Percentiles rank a stretch among this genome's conserved stretches.
phyloP scores from a whole-genome alignment of 1,284 basidiomycete genomes.

The Pascua sp. region DNA sequence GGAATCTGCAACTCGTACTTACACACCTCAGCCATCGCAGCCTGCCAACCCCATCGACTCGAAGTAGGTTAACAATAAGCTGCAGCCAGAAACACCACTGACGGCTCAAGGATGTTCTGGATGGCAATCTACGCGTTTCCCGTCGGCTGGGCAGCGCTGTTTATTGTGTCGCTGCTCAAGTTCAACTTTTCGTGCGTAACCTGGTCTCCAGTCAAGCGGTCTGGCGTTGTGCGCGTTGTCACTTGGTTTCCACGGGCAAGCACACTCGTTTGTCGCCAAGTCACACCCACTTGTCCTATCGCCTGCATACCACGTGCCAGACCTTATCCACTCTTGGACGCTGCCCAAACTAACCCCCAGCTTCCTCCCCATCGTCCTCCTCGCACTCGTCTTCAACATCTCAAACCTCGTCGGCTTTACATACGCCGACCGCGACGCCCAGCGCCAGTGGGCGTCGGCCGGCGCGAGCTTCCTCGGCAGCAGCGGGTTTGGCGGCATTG shows the following conservation, averaged over 20 bases:
- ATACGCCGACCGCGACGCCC: slow-evolving; percentile 81
- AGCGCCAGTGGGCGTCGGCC: slow-evolving; percentile 73
- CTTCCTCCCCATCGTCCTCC: slow-evolving; percentile 79
- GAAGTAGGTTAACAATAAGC: slow-evolving; percentile 46
- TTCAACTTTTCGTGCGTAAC: slow-evolving; percentile 69
- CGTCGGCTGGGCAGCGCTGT: slow-evolving; percentile 73
- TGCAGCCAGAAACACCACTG: background rate
- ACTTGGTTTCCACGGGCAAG: slow-evolving; percentile 3
- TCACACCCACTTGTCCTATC: no score
- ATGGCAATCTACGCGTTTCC: slow-evolving; percentile 88
- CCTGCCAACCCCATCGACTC: slow-evolving; percentile 87
- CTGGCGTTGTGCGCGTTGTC: no score
- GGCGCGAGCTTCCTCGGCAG: slow-evolving; percentile 57
- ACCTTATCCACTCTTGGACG: no score
- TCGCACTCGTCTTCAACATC: slow-evolving; percentile 85
- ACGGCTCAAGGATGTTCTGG: slow-evolving; percentile 39
- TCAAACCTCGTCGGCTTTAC: slow-evolving; percentile 74
- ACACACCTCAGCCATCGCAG: slow-evolving; percentile 67
- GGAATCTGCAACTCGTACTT: no score
- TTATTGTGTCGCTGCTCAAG: slow-evolving; percentile 83
- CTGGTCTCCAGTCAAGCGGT: slow-evolving; percentile 8
- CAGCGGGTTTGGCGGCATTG: slow-evolving; percentile 62
- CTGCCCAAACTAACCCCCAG: slow-evolving; percentile 44
- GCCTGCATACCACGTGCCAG: no score
- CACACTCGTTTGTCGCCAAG: no score